phyloP scores from a whole-genome alignment of 2,329 filamentous ascomycete genomes.

The Cercospora sp. region DNA sequence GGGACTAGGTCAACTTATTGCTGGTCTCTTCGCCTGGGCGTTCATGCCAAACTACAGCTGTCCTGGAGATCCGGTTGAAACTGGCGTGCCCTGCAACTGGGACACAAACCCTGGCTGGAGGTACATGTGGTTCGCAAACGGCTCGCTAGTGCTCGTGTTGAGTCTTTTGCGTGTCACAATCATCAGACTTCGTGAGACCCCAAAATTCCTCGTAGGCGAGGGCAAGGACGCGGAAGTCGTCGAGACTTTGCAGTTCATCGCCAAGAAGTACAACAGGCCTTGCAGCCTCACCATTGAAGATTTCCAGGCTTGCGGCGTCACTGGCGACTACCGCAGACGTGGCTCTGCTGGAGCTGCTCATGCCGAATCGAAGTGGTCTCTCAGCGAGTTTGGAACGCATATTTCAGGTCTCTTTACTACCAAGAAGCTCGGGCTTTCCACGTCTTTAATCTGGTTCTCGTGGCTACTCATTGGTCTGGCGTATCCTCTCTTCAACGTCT shows the following conservation, averaged over 20 bases:
- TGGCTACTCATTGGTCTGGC: slow-evolving; percentile 56
- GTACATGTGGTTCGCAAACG: slow-evolving; percentile 57
- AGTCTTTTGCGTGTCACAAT: slow-evolving; percentile 55
- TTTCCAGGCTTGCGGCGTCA: slow-evolving; percentile 50
- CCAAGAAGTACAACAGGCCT: slow-evolving; percentile 54
- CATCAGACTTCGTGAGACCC: slow-evolving; percentile 57
- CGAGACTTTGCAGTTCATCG: slow-evolving; percentile 51
- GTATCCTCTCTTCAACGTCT: slow-evolving; percentile 75
- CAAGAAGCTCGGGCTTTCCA: slow-evolving; percentile 60
- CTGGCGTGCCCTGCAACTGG: slow-evolving; percentile 50
- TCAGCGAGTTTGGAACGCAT: slow-evolving; percentile 52
- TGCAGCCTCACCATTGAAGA: slow-evolving; percentile 54
- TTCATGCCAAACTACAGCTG: slow-evolving; percentile 55
- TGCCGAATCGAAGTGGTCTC: slow-evolving; percentile 39
- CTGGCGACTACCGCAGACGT: slow-evolving; percentile 26
- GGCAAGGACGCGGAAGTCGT: slow-evolving; percentile 55
- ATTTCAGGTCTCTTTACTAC: slow-evolving; percentile 66
- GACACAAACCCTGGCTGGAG: slow-evolving; percentile 59
- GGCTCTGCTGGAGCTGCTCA: slow-evolving; percentile 29
- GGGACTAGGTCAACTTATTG: slow-evolving; percentile 54
- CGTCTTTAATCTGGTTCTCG: slow-evolving; percentile 64
- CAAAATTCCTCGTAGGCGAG: slow-evolving; percentile 57
- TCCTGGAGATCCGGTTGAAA: slow-evolving; percentile 37
- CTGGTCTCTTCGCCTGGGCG: slow-evolving; percentile 57
- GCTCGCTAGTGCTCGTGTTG: slow-evolving; percentile 57